Base-by-base conservation (phyloP, 208 protist genomes). In the Crithidia acanthocephali region DNA sequence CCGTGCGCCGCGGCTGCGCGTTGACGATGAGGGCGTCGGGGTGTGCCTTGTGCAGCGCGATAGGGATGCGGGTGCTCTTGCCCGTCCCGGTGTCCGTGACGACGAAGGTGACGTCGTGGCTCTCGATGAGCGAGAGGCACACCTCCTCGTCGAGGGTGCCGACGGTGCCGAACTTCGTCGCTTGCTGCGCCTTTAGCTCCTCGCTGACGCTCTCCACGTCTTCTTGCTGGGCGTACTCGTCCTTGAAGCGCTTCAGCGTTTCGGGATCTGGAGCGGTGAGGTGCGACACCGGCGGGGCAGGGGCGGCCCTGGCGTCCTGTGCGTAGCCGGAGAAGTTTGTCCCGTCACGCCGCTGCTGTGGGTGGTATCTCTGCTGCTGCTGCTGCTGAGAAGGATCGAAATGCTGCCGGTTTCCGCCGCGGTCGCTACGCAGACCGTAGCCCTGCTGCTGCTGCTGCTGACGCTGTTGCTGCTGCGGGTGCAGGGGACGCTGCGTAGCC, bases 61-160 rank as follows among this genome's bases (percentile, higher is more conserved):
- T 93, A 28, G 91, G 91, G 32, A 96, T 88, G 9, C 86, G 72
- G 4, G 91, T 94, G 75, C 88, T 94, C 74, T 96, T 96, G 59
- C 91, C 91, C n/a, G 85, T 95, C 44, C 91, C 91, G 15, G 91
- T 96, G 67, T 94, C 87, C 0, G 91, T 96, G 37, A 88, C 74
- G 51, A 96, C 79, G 64, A 96, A 94, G n/a, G 84, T 92, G 18
- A 96, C 85, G 58, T 96, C 88, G 68, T 96, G 72, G 27, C 74
- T 58, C 37, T 79, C 79, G 45, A 96, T 94, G 18, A 96, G n/a
- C 23, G 68, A 58, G 5, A 83, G 64, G 62, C 82, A 87, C 22
- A 56, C 61, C 11, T 80, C 77, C 42, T 91, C 70, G 60, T 95
- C 86, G 44, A 95, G 76, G 8, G 80, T 85, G 45, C 82, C 87